Percentiles rank a stretch among this genome's conserved stretches.
phyloP scores from a whole-genome alignment of 306 rosid genomes.

The Quercus cerris region DNA sequence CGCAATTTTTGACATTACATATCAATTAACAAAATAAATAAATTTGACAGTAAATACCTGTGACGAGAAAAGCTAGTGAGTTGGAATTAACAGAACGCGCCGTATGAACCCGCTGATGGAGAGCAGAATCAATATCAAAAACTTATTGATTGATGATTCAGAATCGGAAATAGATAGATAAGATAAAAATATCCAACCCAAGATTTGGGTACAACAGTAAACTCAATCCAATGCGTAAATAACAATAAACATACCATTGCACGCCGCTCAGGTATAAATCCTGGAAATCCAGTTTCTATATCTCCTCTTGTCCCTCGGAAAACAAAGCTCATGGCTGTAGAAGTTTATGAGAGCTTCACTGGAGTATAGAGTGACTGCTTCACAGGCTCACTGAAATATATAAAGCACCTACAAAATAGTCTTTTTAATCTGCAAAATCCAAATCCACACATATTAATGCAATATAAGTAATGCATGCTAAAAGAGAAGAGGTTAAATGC shows the following conservation, averaged over 20 bases:
- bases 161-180: neutral
- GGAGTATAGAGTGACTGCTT: neutral
- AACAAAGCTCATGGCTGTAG: conserved; percentile 75
- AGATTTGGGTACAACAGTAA: neutral
- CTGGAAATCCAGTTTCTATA: conserved; percentile 77
- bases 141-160: neutral
- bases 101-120: conserved; percentile 61
- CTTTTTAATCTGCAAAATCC: neutral
- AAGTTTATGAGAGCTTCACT: conserved; percentile 15
- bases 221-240: neutral
- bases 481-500: neutral
- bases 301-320: conserved; percentile 86
- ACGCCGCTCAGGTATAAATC: conserved; percentile 75
- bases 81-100: conserved; percentile 78
- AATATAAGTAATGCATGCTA: neutral
- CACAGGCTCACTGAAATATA: neutral
- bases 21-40: conserved; percentile 1
- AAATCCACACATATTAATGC: neutral
- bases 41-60: conserved; percentile 51
- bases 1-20: conserved; percentile 4
- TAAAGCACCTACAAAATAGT: neutral
- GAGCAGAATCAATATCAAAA: conserved; percentile 2
- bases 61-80: conserved; percentile 90
- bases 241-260: conserved; percentile 52
- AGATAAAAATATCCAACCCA: neutral